phyloP scores from a whole-genome alignment of 306 rosid genomes.

The Bauhinia variegata region DNA sequence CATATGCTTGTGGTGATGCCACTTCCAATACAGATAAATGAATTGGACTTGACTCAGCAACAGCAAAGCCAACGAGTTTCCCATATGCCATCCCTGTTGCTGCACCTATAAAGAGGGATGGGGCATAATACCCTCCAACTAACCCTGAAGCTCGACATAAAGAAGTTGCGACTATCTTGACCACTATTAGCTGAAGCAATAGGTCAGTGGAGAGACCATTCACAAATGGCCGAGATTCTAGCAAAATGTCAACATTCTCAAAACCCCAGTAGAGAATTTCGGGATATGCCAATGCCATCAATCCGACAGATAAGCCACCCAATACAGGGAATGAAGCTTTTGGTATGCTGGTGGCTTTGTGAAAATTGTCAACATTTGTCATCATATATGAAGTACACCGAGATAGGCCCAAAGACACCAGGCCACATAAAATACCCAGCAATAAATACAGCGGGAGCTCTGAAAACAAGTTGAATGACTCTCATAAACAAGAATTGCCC shows the following conservation, averaged over 20 bases:
- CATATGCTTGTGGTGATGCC: conserved; percentile 94
- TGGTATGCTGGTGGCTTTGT: conserved; percentile 58
- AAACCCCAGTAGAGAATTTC: conserved; percentile 97
- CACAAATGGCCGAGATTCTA: conserved; percentile 88
- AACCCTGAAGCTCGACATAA: conserved; percentile 88
- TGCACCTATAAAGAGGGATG: conserved; percentile 93
- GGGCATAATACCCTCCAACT: conserved; percentile 96
- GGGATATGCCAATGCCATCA: conserved; percentile 87
- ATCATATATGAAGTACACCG: conserved; percentile 80
- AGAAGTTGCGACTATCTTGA: conserved; percentile 87
- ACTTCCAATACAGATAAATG: conserved; percentile 80
- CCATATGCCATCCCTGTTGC: conserved; percentile 97
- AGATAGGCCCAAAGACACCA: conserved; percentile 81
- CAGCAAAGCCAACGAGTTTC: conserved; percentile 64
- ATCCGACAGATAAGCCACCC: conserved; percentile 82
- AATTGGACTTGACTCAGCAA: conserved; percentile 61
- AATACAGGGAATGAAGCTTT: conserved; percentile 67
- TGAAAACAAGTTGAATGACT: conserved; percentile 60
- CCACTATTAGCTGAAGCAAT: conserved; percentile 77
- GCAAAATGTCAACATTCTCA: conserved; percentile 86
- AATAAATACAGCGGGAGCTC: conserved; percentile 97
- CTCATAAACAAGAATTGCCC: conserved; percentile 37
- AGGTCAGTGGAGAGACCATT: conserved; percentile 72
- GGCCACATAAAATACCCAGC: conserved; percentile 83
- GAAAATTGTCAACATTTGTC: conserved; percentile 57